phyloP scores from a whole-genome alignment of 371 early-diverging fungal genomes.

The Massospora cicadina region DNA sequence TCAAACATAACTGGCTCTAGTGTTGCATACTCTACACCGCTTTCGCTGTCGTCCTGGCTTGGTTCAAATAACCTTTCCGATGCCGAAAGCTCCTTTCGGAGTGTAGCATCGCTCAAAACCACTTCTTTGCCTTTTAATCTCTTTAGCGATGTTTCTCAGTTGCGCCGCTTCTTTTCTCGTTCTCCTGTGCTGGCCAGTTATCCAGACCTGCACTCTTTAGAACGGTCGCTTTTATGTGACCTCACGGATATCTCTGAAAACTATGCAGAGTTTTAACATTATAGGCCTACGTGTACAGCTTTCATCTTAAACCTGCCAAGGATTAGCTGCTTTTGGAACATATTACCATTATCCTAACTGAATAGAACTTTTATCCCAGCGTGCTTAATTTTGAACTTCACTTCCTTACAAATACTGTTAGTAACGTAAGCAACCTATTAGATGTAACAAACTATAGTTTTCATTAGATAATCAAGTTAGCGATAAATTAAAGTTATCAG shows the following conservation, averaged over 20 bases:
- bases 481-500: too few species aligned
- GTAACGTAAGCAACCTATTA: too few species aligned
- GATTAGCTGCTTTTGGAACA: too few species aligned
- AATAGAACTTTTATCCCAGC: too few species aligned
- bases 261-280: neutral
- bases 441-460: too few species aligned
- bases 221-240: neutral
- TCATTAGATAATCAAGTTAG: too few species aligned
- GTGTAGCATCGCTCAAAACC: neutral
- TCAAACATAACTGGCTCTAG: too few species aligned
- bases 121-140: neutral
- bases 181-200: neutral
- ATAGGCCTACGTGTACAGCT: too few species aligned
- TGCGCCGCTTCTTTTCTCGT: neutral
- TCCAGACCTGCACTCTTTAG: neutral
- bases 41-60: neutral
- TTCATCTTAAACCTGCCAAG: too few species aligned
- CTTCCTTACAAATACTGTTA: too few species aligned
- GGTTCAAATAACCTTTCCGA: neutral
- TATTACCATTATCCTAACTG: too few species aligned
- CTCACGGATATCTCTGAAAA: neutral
- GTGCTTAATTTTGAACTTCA: too few species aligned
- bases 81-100: neutral
- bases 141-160: neutral
- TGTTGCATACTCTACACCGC: neutral